Evolutionary conservation across 176 grass and related monocot genomes (phyloP).

Genomic region (Neostapfia colusana): DNA sequence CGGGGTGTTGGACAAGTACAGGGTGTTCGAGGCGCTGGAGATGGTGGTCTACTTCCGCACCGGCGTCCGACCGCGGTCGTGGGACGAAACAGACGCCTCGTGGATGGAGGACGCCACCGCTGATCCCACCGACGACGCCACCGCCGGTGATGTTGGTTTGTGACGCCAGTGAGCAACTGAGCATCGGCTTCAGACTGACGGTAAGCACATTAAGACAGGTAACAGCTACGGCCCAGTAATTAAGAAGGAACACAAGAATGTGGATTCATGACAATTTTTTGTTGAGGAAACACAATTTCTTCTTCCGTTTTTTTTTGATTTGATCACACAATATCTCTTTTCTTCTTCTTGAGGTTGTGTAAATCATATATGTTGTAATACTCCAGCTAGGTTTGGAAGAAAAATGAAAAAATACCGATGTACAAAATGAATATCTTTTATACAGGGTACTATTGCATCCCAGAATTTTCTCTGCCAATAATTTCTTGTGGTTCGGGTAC

Average conservation of each 20-base stretch:
- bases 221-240: too few relatives aligned
- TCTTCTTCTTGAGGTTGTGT: too few relatives aligned
- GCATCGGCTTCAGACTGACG: constrained; percentile 4
- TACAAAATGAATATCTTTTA: background rate
- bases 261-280: too few relatives aligned
- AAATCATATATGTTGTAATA: too few relatives aligned
- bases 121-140: background rate
- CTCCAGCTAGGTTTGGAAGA: background rate
- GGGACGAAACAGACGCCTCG: constrained; percentile 49
- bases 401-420: background rate
- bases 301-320: too few relatives aligned
- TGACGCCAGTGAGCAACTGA: background rate
- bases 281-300: too few relatives aligned
- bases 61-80: constrained; percentile 66
- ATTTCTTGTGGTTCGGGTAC: constrained; percentile 27
- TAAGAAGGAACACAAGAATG: too few relatives aligned
- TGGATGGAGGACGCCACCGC: constrained; percentile 46
- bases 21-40: constrained; percentile 77
- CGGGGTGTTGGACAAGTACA: constrained; percentile 52
- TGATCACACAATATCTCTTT: too few relatives aligned
- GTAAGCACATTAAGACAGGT: constrained; percentile 17
- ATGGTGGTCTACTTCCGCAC: constrained; percentile 73
- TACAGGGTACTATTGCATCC: too few relatives aligned
- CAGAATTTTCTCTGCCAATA: background rate
- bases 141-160: background rate